Conservation (phyloP, 2,329 filamentous ascomycete genomes). For the Ascocoryne sarcoides region DNA sequence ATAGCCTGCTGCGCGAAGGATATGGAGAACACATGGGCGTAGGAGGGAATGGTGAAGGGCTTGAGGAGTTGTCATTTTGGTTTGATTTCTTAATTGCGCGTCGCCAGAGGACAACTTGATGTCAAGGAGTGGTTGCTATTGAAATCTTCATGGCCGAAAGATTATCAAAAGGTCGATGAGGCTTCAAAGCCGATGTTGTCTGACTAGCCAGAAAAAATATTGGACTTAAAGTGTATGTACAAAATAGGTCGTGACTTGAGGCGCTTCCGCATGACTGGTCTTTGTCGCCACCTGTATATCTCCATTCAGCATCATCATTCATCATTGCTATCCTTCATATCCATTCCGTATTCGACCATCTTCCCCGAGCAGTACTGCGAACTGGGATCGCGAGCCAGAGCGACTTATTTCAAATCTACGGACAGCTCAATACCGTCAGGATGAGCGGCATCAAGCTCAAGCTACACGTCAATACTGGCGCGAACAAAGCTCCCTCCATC, state of each 20-base stretch:
- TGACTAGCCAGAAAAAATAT: not conserved
- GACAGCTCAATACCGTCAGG: too few species aligned
- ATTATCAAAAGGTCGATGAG: not conserved
- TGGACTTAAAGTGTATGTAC: not conserved
- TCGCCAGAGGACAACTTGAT: conserved; percentile 8
- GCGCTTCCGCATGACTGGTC: too few species aligned
- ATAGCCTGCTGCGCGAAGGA: conserved; percentile 85
- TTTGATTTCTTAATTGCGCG: not conserved
- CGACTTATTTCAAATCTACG: too few species aligned
- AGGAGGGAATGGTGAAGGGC: conserved; percentile 67
- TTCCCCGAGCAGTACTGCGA: too few species aligned
- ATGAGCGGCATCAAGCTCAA: conserved; percentile 26
- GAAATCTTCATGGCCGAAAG: conserved; percentile 20
- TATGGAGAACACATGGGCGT: conserved; percentile 80
- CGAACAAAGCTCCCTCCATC: not conserved
- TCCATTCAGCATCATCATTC: too few species aligned
- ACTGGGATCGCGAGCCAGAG: too few species aligned
- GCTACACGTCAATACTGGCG: conserved; percentile 13
- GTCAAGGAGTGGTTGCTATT: conserved; percentile 13
- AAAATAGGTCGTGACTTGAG: too few species aligned
- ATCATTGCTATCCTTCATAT: too few species aligned
- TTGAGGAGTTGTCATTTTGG: conserved; percentile 33
- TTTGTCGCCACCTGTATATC: conserved; percentile 6
- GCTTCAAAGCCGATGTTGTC: too few species aligned
- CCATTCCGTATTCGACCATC: not conserved